These are phyloP conservation scores for Seiridium cupressi DNA, from an alignment of 2,329 filamentous ascomycete species.

Conservation along the genomic window DNA sequence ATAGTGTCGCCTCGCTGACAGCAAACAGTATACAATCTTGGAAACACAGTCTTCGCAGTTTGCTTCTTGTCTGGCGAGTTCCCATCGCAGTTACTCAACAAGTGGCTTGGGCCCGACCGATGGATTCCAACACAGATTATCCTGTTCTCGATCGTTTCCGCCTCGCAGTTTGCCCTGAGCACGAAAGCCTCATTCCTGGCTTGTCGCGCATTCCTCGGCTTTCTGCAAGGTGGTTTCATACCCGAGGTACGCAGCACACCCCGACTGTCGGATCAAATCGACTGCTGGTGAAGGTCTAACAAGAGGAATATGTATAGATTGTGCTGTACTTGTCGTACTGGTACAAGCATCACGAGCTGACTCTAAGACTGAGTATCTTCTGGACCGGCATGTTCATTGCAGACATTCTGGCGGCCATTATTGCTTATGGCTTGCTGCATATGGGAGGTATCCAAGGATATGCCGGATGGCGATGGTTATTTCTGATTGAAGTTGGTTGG, in stretches of 20 bases:
- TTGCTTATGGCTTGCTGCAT: conserved; percentile 34
- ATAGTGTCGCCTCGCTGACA: neutral
- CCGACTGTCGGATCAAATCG: neutral
- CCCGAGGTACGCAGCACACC: conserved; percentile 15
- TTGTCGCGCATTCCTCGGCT: conserved; percentile 22
- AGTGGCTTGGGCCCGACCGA: conserved; percentile 38
- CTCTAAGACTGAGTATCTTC: conserved; percentile 35
- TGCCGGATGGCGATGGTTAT: conserved; percentile 44
- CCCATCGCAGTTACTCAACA: conserved; percentile 58
- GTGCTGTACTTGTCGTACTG: conserved; percentile 31
- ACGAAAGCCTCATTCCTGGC: conserved; percentile 21
- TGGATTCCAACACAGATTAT: conserved; percentile 27
- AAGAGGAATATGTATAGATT: conserved; percentile 14
- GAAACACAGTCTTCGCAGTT: conserved; percentile 51
- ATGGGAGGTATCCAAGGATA: conserved; percentile 32
- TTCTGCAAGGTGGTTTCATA: conserved; percentile 29
- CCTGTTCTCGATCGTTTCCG: conserved; percentile 24
- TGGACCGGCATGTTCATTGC: conserved; percentile 32
- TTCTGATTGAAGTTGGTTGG: conserved; percentile 50
- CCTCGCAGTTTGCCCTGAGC: conserved; percentile 24
- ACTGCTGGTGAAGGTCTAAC: neutral
- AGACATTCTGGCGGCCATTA: conserved; percentile 29
- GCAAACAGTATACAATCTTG: conserved; percentile 43
- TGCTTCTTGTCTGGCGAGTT: conserved; percentile 56
- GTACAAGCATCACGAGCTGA: conserved; percentile 33